Evolutionary conservation across 371 early-diverging fungal species (phyloP).

Genomic region (Mortierella sp.): DNA sequence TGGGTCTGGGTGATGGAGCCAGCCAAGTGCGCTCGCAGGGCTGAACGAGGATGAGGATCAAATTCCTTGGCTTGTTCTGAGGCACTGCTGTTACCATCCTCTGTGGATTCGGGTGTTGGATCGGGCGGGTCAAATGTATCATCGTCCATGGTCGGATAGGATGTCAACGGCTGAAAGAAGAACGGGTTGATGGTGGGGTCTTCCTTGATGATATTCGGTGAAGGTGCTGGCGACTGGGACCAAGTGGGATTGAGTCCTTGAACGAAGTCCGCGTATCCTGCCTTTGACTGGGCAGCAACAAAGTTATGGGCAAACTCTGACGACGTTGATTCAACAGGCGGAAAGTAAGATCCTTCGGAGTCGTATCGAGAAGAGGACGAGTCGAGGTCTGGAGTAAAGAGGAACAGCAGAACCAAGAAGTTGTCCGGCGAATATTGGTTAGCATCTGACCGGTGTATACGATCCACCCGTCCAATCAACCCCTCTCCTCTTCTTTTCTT

Average conservation of each 20-base stretch:
- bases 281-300: conserved; percentile 17
- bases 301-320: conserved; percentile 55
- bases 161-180: conserved; percentile 57
- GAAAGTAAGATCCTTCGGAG: conserved; percentile 41
- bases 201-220: conserved; percentile 65
- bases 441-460: too few relatives aligned
- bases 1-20: neutral
- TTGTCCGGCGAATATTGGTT: neutral
- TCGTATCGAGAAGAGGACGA: conserved; percentile 34
- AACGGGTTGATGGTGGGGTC: conserved; percentile 72
- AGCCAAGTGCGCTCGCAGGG: conserved; percentile 12
- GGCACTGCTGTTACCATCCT: conserved; percentile 31
- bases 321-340: conserved; percentile 44
- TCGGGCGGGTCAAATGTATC: conserved; percentile 72
- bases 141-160: conserved; percentile 68
- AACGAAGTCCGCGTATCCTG: conserved; percentile 42
- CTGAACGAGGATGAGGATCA: conserved; percentile 53
- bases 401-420: neutral
- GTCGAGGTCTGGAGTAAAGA: conserved; percentile 21
- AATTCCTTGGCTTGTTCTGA: conserved; percentile 21
- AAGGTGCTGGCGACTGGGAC: conserved; percentile 75
- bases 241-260: conserved; percentile 58
- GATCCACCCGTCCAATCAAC: too few relatives aligned
- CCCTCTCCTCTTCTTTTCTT: neutral
- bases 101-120: conserved; percentile 58